Percentiles rank a stretch among this genome's conserved stretches.
Evolutionary conservation across 768 basidiomycete species (phyloP).

Genomic region (Kwoniella pini): DNA sequence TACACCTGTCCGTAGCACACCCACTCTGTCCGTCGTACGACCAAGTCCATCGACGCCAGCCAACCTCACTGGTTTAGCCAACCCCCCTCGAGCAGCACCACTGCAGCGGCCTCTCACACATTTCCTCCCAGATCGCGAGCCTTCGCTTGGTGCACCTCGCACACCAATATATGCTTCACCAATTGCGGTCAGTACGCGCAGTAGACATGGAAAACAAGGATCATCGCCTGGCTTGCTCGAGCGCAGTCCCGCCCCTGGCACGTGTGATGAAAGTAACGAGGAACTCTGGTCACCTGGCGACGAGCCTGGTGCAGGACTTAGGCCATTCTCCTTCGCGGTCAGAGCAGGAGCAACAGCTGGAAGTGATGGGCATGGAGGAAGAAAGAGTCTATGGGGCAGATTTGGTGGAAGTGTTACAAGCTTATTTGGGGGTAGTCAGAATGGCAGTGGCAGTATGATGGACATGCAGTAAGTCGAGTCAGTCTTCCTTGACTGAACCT

Average conservation of each 20-base stretch:
- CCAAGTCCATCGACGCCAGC: conserved; percentile 44
- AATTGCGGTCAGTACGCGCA: conserved; percentile 6
- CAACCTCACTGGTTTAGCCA: conserved; percentile 27
- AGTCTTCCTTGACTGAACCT: not conserved
- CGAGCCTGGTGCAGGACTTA: conserved; percentile 32
- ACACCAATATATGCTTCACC: conserved; percentile 22
- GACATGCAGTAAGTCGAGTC: conserved; percentile 55
- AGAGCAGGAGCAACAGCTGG: conserved; percentile 47
- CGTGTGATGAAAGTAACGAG: conserved; percentile 28
- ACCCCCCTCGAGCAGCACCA: conserved; percentile 9
- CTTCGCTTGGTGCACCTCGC: conserved; percentile 9
- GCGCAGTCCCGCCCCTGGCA: conserved; percentile 10
- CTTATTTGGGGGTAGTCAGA: conserved; percentile 54
- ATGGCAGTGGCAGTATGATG: conserved; percentile 56
- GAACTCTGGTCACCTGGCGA: conserved; percentile 39
- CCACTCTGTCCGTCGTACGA: conserved; percentile 29
- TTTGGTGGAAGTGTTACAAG: conserved; percentile 54
- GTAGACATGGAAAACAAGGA: conserved; percentile 31
- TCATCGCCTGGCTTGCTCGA: conserved; percentile 38
- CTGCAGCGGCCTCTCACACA: conserved; percentile 39
- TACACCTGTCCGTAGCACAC: conserved; percentile 8
- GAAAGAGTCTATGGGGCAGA: conserved; percentile 48
- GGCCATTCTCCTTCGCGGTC: conserved; percentile 56
- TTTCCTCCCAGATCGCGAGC: conserved; percentile 40
- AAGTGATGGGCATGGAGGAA: conserved; percentile 37